Evolutionary conservation across 1,284 basidiomycete species (phyloP).

Genomic region (Xerocomus subilludens): DNA sequence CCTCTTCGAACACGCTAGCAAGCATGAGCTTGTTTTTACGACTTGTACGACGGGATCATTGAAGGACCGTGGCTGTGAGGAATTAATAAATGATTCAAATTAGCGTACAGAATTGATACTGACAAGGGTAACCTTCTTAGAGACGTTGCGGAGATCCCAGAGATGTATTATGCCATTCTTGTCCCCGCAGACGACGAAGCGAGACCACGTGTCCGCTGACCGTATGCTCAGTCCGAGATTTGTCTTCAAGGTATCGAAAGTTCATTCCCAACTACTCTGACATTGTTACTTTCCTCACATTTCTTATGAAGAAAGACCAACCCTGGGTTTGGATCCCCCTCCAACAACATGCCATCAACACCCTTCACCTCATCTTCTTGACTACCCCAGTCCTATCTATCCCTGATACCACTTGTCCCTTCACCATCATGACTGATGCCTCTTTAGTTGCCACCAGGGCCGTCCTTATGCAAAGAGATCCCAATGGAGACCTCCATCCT

Average conservation of each 20-base stretch:
- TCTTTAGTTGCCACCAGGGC: too few species aligned
- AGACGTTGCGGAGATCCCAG: conserved; percentile 62
- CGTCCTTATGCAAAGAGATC: too few species aligned
- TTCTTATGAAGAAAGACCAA: too few species aligned
- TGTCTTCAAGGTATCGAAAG: conserved; percentile 7
- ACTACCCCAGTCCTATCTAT: too few species aligned
- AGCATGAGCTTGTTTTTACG: conserved; percentile 48
- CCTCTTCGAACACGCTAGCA: conserved; percentile 56
- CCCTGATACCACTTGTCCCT: too few species aligned
- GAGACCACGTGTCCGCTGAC: conserved; percentile 49
- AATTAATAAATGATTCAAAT: conserved; percentile 7
- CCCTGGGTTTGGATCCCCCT: too few species aligned
- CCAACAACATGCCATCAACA: too few species aligned
- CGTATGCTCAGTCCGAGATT: neutral
- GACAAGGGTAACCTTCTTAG: conserved; percentile 49
- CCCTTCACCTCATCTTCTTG: too few species aligned
- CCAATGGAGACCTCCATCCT: too few species aligned
- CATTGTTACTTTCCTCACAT: too few species aligned
- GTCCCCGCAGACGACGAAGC: conserved; percentile 60
- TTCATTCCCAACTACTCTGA: too few species aligned
- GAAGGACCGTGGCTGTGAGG: conserved; percentile 52
- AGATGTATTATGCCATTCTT: conserved; percentile 58
- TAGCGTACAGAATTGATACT: conserved; percentile 21
- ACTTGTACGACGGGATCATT: conserved; percentile 57
- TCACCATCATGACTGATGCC: too few species aligned